Conservation (phyloP, 805 yeast genomes). For the Groenewaldozyma salmanticensis region DNA sequence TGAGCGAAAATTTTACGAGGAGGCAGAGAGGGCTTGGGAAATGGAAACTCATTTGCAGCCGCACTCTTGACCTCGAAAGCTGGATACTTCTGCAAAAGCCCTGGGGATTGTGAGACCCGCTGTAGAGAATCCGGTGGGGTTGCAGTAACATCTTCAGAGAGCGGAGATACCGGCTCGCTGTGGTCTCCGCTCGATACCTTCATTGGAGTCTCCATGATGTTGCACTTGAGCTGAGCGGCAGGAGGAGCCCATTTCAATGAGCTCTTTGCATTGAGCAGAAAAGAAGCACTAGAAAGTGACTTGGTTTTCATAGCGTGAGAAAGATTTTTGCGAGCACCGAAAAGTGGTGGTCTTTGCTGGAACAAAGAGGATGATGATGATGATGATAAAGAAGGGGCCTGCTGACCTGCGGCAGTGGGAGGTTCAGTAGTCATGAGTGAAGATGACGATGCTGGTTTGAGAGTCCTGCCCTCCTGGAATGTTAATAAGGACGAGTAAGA, state of each 20-base stretch:
- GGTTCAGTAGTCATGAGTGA: not conserved
- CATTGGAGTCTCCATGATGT: not conserved
- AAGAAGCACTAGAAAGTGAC: slow-evolving; percentile 15
- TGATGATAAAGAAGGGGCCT: slow-evolving; percentile 1
- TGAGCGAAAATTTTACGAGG: not conserved
- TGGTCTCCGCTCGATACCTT: not conserved
- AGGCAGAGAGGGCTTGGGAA: not conserved
- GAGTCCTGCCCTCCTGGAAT: not conserved
- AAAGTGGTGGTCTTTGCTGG: slow-evolving; percentile 4
- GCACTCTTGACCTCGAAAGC: not conserved
- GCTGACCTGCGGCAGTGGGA: slow-evolving; percentile 1
- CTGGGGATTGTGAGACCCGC: not conserved
- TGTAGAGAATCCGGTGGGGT: not conserved
- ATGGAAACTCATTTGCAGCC: not conserved
- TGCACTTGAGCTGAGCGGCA: too few species aligned
- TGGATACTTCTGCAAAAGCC: not conserved
- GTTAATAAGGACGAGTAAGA: not conserved
- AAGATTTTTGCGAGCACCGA: not conserved
- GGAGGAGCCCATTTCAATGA: slow-evolving; percentile 4
- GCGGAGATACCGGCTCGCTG: too few species aligned
- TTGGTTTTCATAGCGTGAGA: slow-evolving; percentile 5
- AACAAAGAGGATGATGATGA: too few species aligned
- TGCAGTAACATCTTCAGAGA: not conserved
- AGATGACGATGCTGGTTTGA: slow-evolving; percentile 1
- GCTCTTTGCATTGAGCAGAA: slow-evolving; percentile 10